Base-by-base conservation (phyloP, 805 yeast species). In the Peterozyma toletana region DNA sequence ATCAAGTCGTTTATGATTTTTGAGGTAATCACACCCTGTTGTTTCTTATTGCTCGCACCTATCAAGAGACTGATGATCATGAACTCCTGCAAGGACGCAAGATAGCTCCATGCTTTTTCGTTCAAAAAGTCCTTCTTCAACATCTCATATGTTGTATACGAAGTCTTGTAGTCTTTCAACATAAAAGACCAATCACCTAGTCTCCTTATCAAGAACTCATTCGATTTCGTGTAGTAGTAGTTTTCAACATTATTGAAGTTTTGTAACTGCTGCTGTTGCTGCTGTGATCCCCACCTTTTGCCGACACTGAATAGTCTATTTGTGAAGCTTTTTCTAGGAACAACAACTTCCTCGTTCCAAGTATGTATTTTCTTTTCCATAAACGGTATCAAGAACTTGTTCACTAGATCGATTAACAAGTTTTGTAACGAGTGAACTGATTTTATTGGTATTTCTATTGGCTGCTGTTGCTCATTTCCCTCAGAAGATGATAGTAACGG, bases 141-240 rank as follows among this genome's bases (percentile, higher is more conserved):
- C 41, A 86, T 59, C 47, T 91, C 98, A 58, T 91, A 91, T 1
- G 88, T 84, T 1, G 85, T 69, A 55, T 84, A 83, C 2, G 97
- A 93, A 46, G 78, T 80, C 58, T 82, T 81, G 68, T 84, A 91
- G 64, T 93, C 96, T 33, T 89, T 76, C n/a, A 90, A 63, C 80
- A 93, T 86, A 54, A 91, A 79, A 6, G 89, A 80, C 87, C 95
- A 87, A 59, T 93, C 99, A 0, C 95, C 98, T 27, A 91, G 66
- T 56, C 85, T 83, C 41, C 98, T 69, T 27, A 89, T 70, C 37
- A 77, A 70, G 56, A 86, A 84, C 53, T 88, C 96, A 1, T 81
- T 73, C 0, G 88, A 68, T 2, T 75, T 67, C 10, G 78, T 75
- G 37, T 75, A 63, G 56, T 88, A 89, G 51, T 68, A 77, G 17